Evolutionary conservation across 208 protist genomes (phyloP).

Genomic region (Crithidia thermophila): DNA sequence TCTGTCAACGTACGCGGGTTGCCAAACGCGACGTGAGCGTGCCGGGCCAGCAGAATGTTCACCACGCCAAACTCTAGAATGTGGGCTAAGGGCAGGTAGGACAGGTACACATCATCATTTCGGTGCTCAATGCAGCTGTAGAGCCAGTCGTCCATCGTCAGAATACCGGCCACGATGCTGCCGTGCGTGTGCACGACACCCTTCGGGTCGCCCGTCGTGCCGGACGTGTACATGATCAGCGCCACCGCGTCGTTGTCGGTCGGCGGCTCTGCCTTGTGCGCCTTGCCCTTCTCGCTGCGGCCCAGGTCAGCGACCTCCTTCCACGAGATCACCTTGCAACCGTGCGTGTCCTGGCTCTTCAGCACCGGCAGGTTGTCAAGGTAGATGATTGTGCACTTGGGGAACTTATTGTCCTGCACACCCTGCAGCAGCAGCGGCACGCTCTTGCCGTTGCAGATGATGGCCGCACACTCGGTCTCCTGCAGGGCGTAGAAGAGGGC

Average conservation of each 20-base stretch:
- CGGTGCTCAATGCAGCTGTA: conserved; percentile 9
- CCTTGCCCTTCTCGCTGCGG: conserved; percentile 16
- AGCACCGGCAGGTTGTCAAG: conserved; percentile 39
- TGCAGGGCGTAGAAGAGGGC: conserved; percentile 63
- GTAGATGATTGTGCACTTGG: conserved; percentile 58
- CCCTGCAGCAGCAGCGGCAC: conserved; percentile 49
- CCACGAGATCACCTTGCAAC: conserved; percentile 47
- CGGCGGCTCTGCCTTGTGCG: conserved; percentile 2
- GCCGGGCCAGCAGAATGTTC: conserved; percentile 51
- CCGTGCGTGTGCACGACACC: conserved; percentile 86
- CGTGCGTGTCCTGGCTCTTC: conserved; percentile 7
- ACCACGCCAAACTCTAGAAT: conserved; percentile 89
- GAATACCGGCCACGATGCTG: conserved; percentile 50
- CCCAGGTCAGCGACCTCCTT: conserved; percentile 52
- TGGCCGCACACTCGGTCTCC: conserved; percentile 58
- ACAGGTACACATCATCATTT: conserved; percentile 65
- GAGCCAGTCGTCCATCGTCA: conserved; percentile 42
- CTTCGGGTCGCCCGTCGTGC: conserved; percentile 91
- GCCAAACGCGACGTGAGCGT: conserved; percentile 57
- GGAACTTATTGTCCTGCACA: conserved; percentile 37
- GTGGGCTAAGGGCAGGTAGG: conserved; percentile 92
- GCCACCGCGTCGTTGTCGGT: conserved; percentile 39
- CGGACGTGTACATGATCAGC: conserved; percentile 74
- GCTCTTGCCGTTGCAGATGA: conserved; percentile 66
- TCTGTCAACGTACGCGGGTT: conserved; percentile 72